These are phyloP conservation scores for Saxophila tyrrhenica DNA, from an alignment of 495 filamentous ascomycete species.

Conservation along the genomic window DNA sequence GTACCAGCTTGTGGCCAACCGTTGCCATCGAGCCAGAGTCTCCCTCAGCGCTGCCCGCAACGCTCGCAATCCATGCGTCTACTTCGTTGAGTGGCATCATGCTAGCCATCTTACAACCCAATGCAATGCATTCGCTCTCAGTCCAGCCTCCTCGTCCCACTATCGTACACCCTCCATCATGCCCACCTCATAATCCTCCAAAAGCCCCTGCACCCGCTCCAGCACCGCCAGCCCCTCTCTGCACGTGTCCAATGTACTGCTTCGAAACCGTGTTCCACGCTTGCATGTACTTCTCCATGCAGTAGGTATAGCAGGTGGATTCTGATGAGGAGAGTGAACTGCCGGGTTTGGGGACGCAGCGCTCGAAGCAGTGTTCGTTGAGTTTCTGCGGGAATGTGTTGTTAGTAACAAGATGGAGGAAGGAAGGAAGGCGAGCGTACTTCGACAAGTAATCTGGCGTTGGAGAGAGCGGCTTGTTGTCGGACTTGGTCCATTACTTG, in stretches of 20 bases:
- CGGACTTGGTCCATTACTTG: slow-evolving; percentile 63
- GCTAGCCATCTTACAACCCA: too few relatives aligned
- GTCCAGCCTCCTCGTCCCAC: too few relatives aligned
- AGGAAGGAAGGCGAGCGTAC: slow-evolving; percentile 35
- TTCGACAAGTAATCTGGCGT: slow-evolving; percentile 63
- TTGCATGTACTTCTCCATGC: slow-evolving; percentile 96
- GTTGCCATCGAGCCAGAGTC: too few relatives aligned
- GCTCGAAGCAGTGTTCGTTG: slow-evolving; percentile 93
- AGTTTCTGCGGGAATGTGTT: slow-evolving; percentile 55
- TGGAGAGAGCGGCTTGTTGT: slow-evolving; percentile 60
- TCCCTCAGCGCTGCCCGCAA: too few relatives aligned
- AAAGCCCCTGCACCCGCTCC: background rate
- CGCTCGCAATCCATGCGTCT: too few relatives aligned
- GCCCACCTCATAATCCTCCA: background rate
- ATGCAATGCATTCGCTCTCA: background rate
- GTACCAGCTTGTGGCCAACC: too few relatives aligned
- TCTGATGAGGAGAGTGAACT: slow-evolving; percentile 59
- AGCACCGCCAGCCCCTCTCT: slow-evolving; percentile 39
- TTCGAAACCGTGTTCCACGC: slow-evolving; percentile 80
- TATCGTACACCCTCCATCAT: too few relatives aligned
- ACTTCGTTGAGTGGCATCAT: too few relatives aligned
- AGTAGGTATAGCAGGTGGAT: slow-evolving; percentile 67
- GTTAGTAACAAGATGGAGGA: background rate
- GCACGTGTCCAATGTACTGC: slow-evolving; percentile 62
- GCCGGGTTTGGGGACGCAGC: slow-evolving; percentile 79